Conservation (phyloP, 2,329 filamentous ascomycete genomes). For the Harringtonia lauricola region DNA sequence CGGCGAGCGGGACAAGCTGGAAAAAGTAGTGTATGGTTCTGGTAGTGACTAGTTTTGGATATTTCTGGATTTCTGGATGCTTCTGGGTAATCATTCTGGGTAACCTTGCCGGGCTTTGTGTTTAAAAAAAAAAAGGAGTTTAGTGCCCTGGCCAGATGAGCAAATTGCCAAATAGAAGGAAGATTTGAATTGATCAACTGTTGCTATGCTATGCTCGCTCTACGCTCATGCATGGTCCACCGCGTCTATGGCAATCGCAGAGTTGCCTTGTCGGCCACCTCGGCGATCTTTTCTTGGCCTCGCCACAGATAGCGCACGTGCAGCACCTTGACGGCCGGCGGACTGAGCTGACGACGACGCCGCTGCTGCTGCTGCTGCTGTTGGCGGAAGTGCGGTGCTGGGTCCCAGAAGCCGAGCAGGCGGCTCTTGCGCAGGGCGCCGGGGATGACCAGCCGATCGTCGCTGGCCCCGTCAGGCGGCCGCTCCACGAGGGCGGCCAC, state of each 20-base stretch:
- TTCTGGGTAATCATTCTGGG: no score
- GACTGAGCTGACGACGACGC: no score
- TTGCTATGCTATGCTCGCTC: no score
- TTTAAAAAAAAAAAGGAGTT: no score
- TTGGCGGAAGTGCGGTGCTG: slow-evolving; percentile 22
- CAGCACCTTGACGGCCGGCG: slow-evolving; percentile 28
- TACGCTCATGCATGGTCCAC: not conserved
- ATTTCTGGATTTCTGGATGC: not conserved
- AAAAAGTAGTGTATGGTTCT: slow-evolving; percentile 31
- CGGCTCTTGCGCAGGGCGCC: slow-evolving; percentile 29
- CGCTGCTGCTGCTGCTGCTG: not conserved
- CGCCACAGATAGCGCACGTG: slow-evolving; percentile 31
- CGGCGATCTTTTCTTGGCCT: slow-evolving; percentile 22
- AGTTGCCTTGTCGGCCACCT: slow-evolving; percentile 25
- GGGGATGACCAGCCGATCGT: slow-evolving; percentile 23
- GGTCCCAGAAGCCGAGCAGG: slow-evolving; percentile 40
- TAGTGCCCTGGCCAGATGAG: no score
- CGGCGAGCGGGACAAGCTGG: slow-evolving; percentile 44
- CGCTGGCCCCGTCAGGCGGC: not conserved
- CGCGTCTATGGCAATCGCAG: slow-evolving; percentile 19
- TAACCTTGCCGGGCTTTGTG: no score
- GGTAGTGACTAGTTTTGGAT: no score
- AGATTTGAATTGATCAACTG: no score
- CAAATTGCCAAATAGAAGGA: no score
- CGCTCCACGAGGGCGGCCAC: slow-evolving; percentile 29